Base-by-base conservation (phyloP, 495 filamentous ascomycete genomes). In the Lepraria neglecta region DNA sequence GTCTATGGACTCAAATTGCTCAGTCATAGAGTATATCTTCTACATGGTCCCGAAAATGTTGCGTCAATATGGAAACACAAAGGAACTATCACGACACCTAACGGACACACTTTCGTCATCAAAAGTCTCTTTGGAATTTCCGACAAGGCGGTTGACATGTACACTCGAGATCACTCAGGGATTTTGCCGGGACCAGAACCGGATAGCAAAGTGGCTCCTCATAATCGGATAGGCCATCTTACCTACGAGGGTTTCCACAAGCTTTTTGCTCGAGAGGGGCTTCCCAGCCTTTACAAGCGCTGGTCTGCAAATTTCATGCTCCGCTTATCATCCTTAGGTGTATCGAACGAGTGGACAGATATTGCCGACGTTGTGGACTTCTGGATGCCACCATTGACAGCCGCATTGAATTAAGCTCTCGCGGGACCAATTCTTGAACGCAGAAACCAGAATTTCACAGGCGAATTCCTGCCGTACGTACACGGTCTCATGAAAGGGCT, bases 211-310 rank as follows among this genome's bases (percentile, higher is more conserved):
- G 58, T 67, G 15, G 57, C 45, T 45, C 44, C 57, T 3, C 53
- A 65, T 1, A 65, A 67, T 48, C 65, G 65, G 7, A 53, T 64
- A 6, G 65, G 61, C 42, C 42, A 67, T 50, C 24, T 67, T 9
- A 67, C 62, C 4, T 62, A 67, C 61, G 4, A 24, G 19, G 56
- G 43, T 30, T 56, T 67, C 30, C 57, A 56, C 40, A 67, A 62
- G 52, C 33, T 17, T 14, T 27, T 62, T 7, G 17, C 10, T 9
- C 55, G 59, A 11, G 51, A 59, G 3, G 33, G 59, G 35, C 51
- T 62, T 10, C 14, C 54, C 35, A 51, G 38, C 10, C n/a, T 64
- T 55, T 40, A 57, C 31, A 38, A 62, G 40, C 11, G 48, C 51
- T 61, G 46, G 28, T n/a, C 33, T 17, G 24, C 31, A 6, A 21